These are phyloP conservation scores for Paxillus involutus DNA, from an alignment of 768 basidiomycete genomes.

Conservation along the genomic window DNA sequence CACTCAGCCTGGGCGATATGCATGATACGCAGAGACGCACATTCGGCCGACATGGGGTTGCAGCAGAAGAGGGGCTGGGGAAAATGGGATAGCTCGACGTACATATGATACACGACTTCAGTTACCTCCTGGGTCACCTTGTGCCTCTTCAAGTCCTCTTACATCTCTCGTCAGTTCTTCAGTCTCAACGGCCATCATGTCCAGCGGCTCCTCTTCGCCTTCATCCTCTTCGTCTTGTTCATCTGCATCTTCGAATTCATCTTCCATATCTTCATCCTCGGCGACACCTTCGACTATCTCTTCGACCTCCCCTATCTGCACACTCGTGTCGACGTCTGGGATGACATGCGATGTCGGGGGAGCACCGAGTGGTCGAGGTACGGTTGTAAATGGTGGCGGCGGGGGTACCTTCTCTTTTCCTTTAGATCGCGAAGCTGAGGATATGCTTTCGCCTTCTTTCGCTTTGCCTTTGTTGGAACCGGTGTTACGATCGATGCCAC, in stretches of 20 bases:
- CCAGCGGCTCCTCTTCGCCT: slow-evolving; percentile 39
- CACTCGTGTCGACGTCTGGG: slow-evolving; percentile 23
- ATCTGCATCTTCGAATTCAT: slow-evolving; percentile 21
- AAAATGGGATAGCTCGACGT: background rate
- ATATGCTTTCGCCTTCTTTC: slow-evolving; percentile 32
- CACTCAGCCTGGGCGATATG: too few relatives aligned
- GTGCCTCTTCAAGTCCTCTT: slow-evolving; percentile 34
- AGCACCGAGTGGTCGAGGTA: slow-evolving; percentile 28
- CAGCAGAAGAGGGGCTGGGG: background rate
- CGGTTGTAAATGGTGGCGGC: slow-evolving; percentile 28
- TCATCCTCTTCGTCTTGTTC: slow-evolving; percentile 34
- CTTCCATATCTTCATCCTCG: slow-evolving; percentile 27
- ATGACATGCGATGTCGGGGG: slow-evolving; percentile 27
- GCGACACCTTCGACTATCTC: slow-evolving; percentile 35
- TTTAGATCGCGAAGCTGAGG: slow-evolving; percentile 26
- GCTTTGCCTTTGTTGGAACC: slow-evolving; percentile 28
- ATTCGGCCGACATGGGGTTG: too few relatives aligned
- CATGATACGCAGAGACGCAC: too few relatives aligned
- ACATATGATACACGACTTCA: slow-evolving; percentile 5
- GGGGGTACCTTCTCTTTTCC: slow-evolving; percentile 31
- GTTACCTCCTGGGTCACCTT: slow-evolving; percentile 8
- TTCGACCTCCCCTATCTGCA: slow-evolving; percentile 24
- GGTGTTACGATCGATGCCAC: slow-evolving; percentile 22
- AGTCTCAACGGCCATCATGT: slow-evolving; percentile 45
- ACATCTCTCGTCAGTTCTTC: slow-evolving; percentile 42